A percentile compares a stretch with the other conserved stretches of the same genome.
phyloP scores from a whole-genome alignment of 306 rosid genomes.

The Vigna trinervia region DNA sequence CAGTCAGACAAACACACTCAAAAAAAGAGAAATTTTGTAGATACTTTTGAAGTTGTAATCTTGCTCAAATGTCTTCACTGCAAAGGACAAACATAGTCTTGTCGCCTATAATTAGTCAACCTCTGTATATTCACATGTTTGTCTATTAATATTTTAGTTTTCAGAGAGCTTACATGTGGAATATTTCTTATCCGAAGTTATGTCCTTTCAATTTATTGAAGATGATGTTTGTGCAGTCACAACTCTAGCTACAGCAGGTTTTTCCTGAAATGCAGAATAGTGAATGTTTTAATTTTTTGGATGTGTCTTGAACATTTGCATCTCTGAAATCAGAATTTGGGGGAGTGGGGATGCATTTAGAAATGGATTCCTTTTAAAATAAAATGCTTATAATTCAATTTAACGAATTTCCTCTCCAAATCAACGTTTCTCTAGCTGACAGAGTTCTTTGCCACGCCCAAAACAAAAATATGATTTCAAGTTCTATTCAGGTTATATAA shows the following conservation, averaged over 20 bases:
- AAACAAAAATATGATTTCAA: constrained; percentile 21
- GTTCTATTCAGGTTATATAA: constrained; percentile 25
- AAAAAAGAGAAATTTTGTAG: not conserved
- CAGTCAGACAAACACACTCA: not conserved
- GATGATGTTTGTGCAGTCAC: not conserved
- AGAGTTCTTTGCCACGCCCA: constrained; percentile 17
- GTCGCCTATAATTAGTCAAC: not conserved
- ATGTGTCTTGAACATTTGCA: not conserved
- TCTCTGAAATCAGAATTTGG: not conserved
- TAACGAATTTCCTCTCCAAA: constrained; percentile 11
- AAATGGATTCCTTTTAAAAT: not conserved
- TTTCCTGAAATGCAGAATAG: not conserved
- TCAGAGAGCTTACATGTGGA: too few species aligned
- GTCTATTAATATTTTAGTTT: not conserved
- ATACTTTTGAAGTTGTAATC: constrained; percentile 7
- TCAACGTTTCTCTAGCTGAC: not conserved
- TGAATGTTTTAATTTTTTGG: constrained; percentile 1
- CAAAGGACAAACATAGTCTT: constrained; percentile 12
- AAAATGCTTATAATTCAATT: constrained; percentile 4
- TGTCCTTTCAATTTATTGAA: constrained; percentile 15
- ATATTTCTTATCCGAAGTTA: constrained; percentile 1
- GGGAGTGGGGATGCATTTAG: not conserved
- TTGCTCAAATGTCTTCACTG: constrained; percentile 17
- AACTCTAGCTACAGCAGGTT: not conserved
- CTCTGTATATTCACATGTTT: not conserved